Evolutionary conservation across 148 eudicot genomes (phyloP), one percentile per base, ranked within the genome.

Genomic region (Vaccinium vitisidaea): DNA sequence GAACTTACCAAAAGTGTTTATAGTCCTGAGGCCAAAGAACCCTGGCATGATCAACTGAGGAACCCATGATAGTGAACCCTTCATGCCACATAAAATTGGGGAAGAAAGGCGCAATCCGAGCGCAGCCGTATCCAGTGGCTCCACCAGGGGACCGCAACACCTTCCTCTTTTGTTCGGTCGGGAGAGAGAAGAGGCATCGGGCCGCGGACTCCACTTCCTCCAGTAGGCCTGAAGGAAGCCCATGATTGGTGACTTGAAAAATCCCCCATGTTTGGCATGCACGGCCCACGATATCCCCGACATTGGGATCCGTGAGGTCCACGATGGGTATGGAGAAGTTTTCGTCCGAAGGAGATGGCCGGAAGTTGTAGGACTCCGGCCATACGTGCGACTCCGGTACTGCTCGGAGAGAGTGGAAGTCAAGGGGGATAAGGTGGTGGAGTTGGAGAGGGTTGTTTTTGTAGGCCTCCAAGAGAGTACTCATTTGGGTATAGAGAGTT

Each of bases 41-140:
- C 39, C 83, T 88, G 4, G 94, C 96, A 90, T 94, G 91, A 58
- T 91, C 90, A 70, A 80, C 65, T 13, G 23, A 18, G 27, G 89
- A 77, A 7, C 91, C 92, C 87, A 90, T 90, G 30, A 94, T 90
- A 16, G 98, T 94, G 84, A 94, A 94, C 16, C 95, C 98, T 84
- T 94, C 98, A 83, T 74, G 82, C 98, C 98, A 94, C 93, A 92
- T 89, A 16, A 83, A 48, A 88, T 94, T 93, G 3, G 90, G 16
- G 86, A 90, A 92, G 63, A 89, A 90, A 0, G 92, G 91, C 4
- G 93, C 32, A 8, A 91, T 90, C 21, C 90, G 79, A 39, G 95
- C 93, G 13, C 74, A 81, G 2, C 98, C 98, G 43, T 92, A 94
- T 0, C 98, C 98, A 2, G 93, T 85, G 19, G 86, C 88, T 13